These are phyloP conservation scores for Dactylellina haptotyla DNA, from an alignment of 2,329 filamentous ascomycete genomes.

Conservation along the genomic window DNA sequence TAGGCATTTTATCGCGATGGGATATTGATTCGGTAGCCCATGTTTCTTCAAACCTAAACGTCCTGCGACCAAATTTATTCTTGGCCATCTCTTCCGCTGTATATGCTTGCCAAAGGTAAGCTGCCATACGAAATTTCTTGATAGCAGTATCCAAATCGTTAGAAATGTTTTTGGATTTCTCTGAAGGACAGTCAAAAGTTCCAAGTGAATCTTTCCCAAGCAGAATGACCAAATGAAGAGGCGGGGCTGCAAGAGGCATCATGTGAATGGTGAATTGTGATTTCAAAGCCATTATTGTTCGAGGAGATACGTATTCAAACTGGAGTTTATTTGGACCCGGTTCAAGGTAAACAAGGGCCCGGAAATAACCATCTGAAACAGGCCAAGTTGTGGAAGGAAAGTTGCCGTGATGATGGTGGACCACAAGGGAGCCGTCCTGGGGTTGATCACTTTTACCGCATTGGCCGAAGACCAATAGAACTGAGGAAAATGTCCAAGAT, in stretches of 20 bases:
- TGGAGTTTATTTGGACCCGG: conserved; percentile 89
- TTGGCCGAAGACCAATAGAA: conserved; percentile 57
- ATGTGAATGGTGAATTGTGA: conserved; percentile 55
- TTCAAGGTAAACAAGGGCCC: conserved; percentile 86
- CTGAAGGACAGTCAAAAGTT: conserved; percentile 82
- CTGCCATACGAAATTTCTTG: conserved; percentile 91
- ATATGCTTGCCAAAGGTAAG: conserved; percentile 96
- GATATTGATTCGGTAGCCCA: conserved; percentile 88
- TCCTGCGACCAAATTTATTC: conserved; percentile 83
- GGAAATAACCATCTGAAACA: conserved; percentile 88
- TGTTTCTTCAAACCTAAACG: conserved; percentile 92
- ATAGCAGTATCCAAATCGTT: conserved; percentile 78
- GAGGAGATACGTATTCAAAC: conserved; percentile 74
- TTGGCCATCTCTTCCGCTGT: conserved; percentile 96
- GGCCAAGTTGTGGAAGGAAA: conserved; percentile 89
- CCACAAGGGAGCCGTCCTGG: conserved; percentile 77
- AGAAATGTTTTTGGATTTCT: conserved; percentile 75
- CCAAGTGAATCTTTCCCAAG: conserved; percentile 86
- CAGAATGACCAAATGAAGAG: conserved; percentile 87
- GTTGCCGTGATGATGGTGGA: conserved; percentile 82
- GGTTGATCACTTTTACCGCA: conserved; percentile 55
- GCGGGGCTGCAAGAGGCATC: conserved; percentile 66
- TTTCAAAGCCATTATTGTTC: conserved; percentile 36
- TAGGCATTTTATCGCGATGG: conserved; percentile 77
- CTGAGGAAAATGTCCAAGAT: conserved; percentile 56